phyloP scores from a whole-genome alignment of 1,139 yeast species.

The Geotrichum siamense region DNA sequence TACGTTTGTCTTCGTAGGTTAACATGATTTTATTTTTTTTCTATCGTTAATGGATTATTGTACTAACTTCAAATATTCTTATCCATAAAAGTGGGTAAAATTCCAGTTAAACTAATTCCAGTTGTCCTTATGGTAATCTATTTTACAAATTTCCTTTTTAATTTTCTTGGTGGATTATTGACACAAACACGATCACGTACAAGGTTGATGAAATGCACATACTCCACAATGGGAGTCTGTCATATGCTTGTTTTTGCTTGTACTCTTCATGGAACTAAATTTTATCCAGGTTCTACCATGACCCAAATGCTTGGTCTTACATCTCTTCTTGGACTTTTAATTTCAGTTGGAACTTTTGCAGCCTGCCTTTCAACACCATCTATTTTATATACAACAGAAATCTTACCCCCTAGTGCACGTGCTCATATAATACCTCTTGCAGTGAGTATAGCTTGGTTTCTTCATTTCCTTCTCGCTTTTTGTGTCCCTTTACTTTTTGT shows the following conservation, averaged over 20 bases:
- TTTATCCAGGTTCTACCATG: slow-evolving; percentile 21
- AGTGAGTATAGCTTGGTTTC: slow-evolving; percentile 48
- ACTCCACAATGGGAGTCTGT: slow-evolving; percentile 37
- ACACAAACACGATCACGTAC: slow-evolving; percentile 40
- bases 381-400: slow-evolving; percentile 49
- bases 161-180: slow-evolving; percentile 39
- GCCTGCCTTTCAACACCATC: slow-evolving; percentile 34
- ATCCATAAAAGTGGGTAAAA: slow-evolving; percentile 24
- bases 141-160: slow-evolving; percentile 31
- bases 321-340: slow-evolving; percentile 43
- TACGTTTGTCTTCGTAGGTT: slow-evolving; percentile 20
- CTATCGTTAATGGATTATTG: no score
- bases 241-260: slow-evolving; percentile 36
- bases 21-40: no score
- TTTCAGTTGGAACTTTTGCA: slow-evolving; percentile 46
- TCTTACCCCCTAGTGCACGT: slow-evolving; percentile 44
- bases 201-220: slow-evolving; percentile 23
- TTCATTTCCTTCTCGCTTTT: slow-evolving; percentile 35
- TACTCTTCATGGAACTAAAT: slow-evolving; percentile 26
- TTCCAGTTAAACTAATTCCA: slow-evolving; percentile 20
- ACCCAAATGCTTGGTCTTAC: slow-evolving; percentile 34
- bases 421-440: slow-evolving; percentile 49
- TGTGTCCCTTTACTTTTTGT: slow-evolving; percentile 39
- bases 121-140: slow-evolving; percentile 25
- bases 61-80: no score